These are phyloP conservation scores for Rubroboletus satanas DNA, from an alignment of 768 basidiomycete species.

Conservation along the genomic window DNA sequence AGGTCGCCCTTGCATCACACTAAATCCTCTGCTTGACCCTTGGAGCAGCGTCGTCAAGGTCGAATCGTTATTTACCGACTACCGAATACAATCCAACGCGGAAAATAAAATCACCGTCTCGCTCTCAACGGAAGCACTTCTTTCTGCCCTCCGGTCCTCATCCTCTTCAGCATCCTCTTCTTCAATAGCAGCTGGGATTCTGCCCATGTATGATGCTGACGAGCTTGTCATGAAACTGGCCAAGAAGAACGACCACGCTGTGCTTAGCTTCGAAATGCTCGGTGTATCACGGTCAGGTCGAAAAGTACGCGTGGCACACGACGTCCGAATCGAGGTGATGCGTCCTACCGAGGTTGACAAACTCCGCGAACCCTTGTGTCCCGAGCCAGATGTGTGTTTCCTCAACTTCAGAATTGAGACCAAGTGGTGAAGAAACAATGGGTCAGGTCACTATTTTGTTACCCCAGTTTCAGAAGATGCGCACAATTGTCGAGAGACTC, in stretches of 20 bases:
- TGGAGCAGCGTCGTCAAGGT: slow-evolving; percentile 56
- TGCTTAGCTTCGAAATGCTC: slow-evolving; percentile 72
- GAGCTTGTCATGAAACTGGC: slow-evolving; percentile 81
- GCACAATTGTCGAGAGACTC: slow-evolving; percentile 76
- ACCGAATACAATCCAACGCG: slow-evolving; percentile 85
- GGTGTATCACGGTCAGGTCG: slow-evolving; percentile 62
- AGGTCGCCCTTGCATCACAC: slow-evolving; percentile 34
- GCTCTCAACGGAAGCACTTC: slow-evolving; percentile 70
- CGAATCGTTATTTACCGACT: slow-evolving; percentile 64
- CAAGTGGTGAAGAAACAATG: slow-evolving; percentile 2
- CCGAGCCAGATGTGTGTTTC: slow-evolving; percentile 72
- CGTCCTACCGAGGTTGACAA: slow-evolving; percentile 67
- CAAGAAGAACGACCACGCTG: slow-evolving; percentile 78
- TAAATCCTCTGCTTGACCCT: slow-evolving; percentile 6
- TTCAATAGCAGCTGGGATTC: slow-evolving; percentile 25
- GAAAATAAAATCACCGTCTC: slow-evolving; percentile 75
- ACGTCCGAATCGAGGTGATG: slow-evolving; percentile 80
- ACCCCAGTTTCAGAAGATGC: slow-evolving; percentile 68
- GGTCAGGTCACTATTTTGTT: slow-evolving; percentile 71
- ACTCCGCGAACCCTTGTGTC: slow-evolving; percentile 78
- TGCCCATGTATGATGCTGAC: slow-evolving; percentile 46
- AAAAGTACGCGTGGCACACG: slow-evolving; percentile 65
- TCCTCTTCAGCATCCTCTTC: slow-evolving; percentile 46
- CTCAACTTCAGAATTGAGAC: background rate
- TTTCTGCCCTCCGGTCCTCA: slow-evolving; percentile 67